Conservation (phyloP, 805 yeast genomes). For the Limtongia smithiae region DNA sequence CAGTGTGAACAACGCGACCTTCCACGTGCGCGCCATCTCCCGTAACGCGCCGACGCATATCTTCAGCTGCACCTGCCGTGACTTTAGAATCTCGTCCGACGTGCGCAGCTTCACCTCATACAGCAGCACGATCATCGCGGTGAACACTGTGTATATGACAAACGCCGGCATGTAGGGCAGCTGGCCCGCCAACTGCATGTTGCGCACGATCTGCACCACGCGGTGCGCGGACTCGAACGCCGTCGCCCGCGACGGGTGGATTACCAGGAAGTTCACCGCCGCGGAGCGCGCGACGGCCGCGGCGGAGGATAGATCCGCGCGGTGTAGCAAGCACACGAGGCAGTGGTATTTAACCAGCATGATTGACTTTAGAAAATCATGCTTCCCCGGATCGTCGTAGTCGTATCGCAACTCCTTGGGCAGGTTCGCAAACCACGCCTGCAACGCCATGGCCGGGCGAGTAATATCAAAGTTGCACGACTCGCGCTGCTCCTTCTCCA, state of each 20-base stretch:
- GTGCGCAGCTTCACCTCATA: constrained; percentile 52
- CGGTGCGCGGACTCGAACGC: constrained; percentile 77
- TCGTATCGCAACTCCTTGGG: constrained; percentile 62
- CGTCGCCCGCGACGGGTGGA: constrained; percentile 71
- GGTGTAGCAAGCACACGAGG: constrained; percentile 62
- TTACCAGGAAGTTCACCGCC: constrained; percentile 5
- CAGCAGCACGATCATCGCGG: constrained; percentile 63
- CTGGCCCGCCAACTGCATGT: constrained; percentile 49
- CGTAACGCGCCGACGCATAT: no score
- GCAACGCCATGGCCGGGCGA: constrained; percentile 73
- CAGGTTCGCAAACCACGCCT: constrained; percentile 65
- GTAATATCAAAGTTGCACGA: constrained; percentile 46
- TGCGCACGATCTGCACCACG: constrained; percentile 60
- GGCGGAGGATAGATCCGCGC: constrained; percentile 52
- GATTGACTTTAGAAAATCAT: constrained; percentile 54
- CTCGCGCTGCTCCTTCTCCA: constrained; percentile 48
- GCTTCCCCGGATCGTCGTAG: constrained; percentile 51
- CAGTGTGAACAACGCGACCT: no score
- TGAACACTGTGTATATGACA: constrained; percentile 54
- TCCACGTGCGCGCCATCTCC: no score
- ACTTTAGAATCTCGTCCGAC: no score
- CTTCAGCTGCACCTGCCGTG: no score
- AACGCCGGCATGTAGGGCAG: constrained; percentile 53
- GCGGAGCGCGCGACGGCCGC: constrained; percentile 31
- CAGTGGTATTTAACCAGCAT: constrained; percentile 68